These are phyloP conservation scores for Bretziella fagacearum DNA, from an alignment of 2,329 filamentous ascomycete genomes.

Conservation along the genomic window DNA sequence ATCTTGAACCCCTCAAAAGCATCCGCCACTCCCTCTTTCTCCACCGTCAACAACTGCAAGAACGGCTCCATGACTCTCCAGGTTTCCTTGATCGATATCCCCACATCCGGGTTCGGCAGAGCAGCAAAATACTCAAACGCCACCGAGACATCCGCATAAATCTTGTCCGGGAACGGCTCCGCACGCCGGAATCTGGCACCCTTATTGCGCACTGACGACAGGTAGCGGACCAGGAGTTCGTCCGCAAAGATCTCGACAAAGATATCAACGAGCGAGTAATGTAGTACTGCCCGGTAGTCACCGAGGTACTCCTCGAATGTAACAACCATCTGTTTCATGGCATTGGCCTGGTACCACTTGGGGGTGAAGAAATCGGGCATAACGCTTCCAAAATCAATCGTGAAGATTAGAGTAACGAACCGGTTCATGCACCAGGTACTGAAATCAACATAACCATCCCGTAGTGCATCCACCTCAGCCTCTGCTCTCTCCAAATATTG, in stretches of 20 bases:
- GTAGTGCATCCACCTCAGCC: constrained; percentile 54
- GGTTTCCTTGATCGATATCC: constrained; percentile 62
- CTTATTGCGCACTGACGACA: constrained; percentile 72
- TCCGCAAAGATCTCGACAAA: constrained; percentile 87
- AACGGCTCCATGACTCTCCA: constrained; percentile 86
- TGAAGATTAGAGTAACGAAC: constrained; percentile 77
- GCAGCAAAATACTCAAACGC: constrained; percentile 77
- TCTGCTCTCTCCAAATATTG: constrained; percentile 62
- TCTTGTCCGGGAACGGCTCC: constrained; percentile 82
- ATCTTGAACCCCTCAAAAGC: constrained; percentile 72
- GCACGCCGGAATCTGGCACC: constrained; percentile 71
- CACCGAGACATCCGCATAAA: constrained; percentile 80
- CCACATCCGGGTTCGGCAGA: constrained; percentile 53
- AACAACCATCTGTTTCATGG: constrained; percentile 83
- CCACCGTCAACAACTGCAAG: constrained; percentile 59
- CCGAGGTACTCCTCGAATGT: constrained; percentile 90
- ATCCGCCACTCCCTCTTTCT: constrained; percentile 54
- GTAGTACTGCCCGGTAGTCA: constrained; percentile 71
- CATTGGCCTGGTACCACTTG: constrained; percentile 70
- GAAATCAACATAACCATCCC: constrained; percentile 87
- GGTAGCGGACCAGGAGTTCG: constrained; percentile 73
- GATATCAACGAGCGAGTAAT: constrained; percentile 76
- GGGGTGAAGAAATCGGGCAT: constrained; percentile 82
- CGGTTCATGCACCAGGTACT: constrained; percentile 81
- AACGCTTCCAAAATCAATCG: constrained; percentile 70